Evolutionary conservation across 2,329 filamentous ascomycete genomes (phyloP), one percentile per base, ranked within the genome.

Genomic region (Alternaria alternata): DNA sequence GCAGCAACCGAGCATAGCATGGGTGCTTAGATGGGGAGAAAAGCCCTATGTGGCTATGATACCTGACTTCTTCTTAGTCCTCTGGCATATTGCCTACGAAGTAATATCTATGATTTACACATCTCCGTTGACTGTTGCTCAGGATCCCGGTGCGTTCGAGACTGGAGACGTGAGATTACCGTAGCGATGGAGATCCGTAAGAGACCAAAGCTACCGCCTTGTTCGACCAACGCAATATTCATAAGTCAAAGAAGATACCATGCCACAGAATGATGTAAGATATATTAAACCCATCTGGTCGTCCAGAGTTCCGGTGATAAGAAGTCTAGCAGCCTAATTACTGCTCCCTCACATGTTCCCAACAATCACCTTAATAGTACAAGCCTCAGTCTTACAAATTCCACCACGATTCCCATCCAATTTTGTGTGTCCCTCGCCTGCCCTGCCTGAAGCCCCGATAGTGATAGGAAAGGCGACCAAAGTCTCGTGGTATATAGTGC

Each of bases 391-490:
- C 46, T 60, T 57, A 55, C 38, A 52, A 32, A 57, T 34, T 12
- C 46, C 22, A 51, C 57, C 53, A 38, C 53, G 53, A 57, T 34
- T 57, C 57, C 57, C 34, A 42, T 60, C 52, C 53, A 60, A 57
- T 57, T 60, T 60, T 51, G 54, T 38, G 34, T 57, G 53, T 32
- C 36, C 53, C 44, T 38, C 46, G 14, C 24, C 41, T 36, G 24
- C 24, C 20, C 39, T 51, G 42, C 52, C 41, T 47, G 46, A 22
- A 47, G 39, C 7, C 39, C 28, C 26, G 11, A 26, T 28, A 34
- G 43, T 32, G n/a, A 44, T 49, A 26, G 30, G 44, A 39, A 46
- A 30, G 14, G 28, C 16, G 51, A 64, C 52, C 51, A 14, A 53
- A 36, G 55, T 58, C 51, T 39, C 18, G 22, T 54, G n/a, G 32